Conservation (phyloP, 495 filamentous ascomycete species). For the Penicillium mononematosum region DNA sequence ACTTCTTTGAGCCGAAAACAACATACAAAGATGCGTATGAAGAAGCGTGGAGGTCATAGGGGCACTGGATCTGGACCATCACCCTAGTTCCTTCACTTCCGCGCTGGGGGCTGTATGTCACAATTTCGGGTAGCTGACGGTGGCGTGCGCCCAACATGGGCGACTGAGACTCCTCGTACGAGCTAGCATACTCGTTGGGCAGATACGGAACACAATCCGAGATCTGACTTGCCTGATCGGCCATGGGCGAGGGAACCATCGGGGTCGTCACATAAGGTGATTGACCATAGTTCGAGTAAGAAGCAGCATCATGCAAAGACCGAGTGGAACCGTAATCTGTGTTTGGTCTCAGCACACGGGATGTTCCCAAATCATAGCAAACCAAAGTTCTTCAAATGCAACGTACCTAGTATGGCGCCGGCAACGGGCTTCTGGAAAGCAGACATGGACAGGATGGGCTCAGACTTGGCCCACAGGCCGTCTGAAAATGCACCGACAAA, state of each 20-base stretch:
- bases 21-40: constrained; percentile 59
- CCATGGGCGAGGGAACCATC: constrained; percentile 46
- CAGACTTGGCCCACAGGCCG: constrained; percentile 55
- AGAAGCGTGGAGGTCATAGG: constrained; percentile 65
- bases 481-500: constrained; percentile 49
- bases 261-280: constrained; percentile 44
- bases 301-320: constrained; percentile 46
- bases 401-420: constrained; percentile 46
- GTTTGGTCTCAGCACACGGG: constrained; percentile 14
- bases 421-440: constrained; percentile 46
- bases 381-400: not conserved
- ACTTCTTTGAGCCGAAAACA: constrained; percentile 71
- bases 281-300: constrained; percentile 46
- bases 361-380: not conserved
- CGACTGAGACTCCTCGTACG: constrained; percentile 47
- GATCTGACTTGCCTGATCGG: constrained; percentile 47
- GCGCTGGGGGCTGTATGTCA: constrained; percentile 62
- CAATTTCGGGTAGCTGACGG: constrained; percentile 55
- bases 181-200: constrained; percentile 43
- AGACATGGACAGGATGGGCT: constrained; percentile 55
- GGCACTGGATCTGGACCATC: constrained; percentile 67
- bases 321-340: constrained; percentile 46
- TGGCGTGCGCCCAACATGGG: constrained; percentile 35
- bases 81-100: constrained; percentile 70
- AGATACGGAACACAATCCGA: constrained; percentile 49